Base-by-base conservation (phyloP, 2,329 filamentous ascomycete species). In the Tetracladium maxilliforme region DNA sequence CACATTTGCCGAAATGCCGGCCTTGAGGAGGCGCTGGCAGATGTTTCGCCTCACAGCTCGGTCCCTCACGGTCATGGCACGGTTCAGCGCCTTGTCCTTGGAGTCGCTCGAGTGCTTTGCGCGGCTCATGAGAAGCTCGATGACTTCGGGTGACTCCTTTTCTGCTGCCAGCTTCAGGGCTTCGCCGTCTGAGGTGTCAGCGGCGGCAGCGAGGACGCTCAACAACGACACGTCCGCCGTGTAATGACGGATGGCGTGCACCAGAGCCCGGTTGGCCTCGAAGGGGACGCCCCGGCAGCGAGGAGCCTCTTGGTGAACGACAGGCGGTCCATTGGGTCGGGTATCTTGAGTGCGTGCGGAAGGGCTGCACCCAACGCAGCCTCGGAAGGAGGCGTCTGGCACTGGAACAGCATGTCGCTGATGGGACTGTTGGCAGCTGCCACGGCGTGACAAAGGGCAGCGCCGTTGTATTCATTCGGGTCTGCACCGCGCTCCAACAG, bases 401-500 rank as follows among this genome's bases (percentile, higher is more conserved):
- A 41, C 24, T 33, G 45, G 17, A 43, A 40, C 23, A 71, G 52
- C 4, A 73, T 39, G 13, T 68, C 61, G 7, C 58, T 52, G 6
- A 70, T 41, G 5, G 49, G 48, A 1, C 47, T 41, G 22, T 60
- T 51, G 10, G 55, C 53, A 2, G 51, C 53, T 11, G 52, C 52
- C 3, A 71, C 54, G 5, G 64, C 63, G 26, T 50, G 48, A 26
- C 61, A 60, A 1, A 73, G 41, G 0, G 65, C 55, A 2, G 58
- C 54, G 1, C 56, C 64, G 14, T 65, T 58, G 29, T 57, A 52
- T 2, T 53, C 49, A 32, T 71, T 69, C n/a, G 67, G 48, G 23
- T 70, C 58, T 3, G 66, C 67, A 1, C 64, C 63, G 2, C 56
- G 49, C 2, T 52, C 48, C 2, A 73, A 38, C 0, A 72, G 49